Percentiles rank a stretch among this genome's conserved stretches.
phyloP scores from a whole-genome alignment of 208 protist genomes.

The Crithidia sp. region DNA sequence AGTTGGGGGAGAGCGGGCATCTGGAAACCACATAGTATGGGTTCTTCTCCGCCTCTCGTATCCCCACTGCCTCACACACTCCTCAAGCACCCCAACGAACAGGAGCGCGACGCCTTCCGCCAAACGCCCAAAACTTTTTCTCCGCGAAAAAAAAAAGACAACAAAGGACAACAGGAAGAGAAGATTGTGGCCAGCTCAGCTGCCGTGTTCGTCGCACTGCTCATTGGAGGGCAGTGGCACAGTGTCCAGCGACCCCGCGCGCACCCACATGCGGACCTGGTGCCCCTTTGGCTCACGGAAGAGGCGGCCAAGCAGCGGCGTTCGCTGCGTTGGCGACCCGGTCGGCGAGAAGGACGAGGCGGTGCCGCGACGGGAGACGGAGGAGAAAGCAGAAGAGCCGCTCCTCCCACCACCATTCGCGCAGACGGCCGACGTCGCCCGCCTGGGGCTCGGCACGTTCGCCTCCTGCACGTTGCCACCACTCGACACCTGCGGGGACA shows the following conservation, averaged over 20 bases:
- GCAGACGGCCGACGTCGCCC: background rate
- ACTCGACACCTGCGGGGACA: constrained; percentile 4
- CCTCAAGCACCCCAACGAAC: no score
- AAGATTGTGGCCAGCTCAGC: no score
- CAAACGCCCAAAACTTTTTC: no score
- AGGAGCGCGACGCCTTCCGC: no score
- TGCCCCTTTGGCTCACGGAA: constrained; percentile 10
- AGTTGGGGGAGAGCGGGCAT: background rate
- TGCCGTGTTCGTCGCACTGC: background rate
- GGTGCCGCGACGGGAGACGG: background rate
- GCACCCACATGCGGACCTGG: constrained; percentile 14
- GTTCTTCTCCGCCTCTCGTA: no score
- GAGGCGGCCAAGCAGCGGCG: constrained; percentile 12
- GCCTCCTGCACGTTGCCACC: background rate
- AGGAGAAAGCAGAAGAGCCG: no score
- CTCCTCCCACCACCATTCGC: background rate
- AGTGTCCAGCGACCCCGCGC: background rate
- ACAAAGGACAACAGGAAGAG: background rate
- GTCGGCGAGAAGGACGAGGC: background rate
- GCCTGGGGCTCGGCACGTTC: background rate
- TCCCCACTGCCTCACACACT: no score
- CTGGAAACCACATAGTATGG: background rate
- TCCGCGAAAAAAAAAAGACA: background rate
- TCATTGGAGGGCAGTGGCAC: background rate
- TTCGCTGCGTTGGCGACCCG: background rate